Evolutionary conservation across 2,329 filamentous ascomycete genomes (phyloP).

Genomic region (Penicillium sp.): DNA sequence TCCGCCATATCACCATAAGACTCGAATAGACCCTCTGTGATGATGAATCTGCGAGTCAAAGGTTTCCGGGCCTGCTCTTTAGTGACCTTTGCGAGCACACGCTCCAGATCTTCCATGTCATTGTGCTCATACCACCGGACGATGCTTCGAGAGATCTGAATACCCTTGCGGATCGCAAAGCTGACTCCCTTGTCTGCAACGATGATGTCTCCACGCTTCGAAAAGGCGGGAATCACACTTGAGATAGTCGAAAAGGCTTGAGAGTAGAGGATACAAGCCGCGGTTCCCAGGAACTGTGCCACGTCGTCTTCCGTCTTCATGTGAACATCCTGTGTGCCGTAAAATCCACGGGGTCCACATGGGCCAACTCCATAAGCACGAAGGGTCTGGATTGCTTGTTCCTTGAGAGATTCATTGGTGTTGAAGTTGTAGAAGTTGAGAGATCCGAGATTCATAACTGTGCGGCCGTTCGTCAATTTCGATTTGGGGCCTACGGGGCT

Average conservation of each 20-base stretch:
- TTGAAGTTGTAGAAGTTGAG: conserved; percentile 99
- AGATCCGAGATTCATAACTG: conserved; percentile 86
- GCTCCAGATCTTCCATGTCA: conserved; percentile 88
- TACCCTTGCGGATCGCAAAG: conserved; percentile 87
- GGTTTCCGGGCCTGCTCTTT: conserved; percentile 86
- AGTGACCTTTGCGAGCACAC: conserved; percentile 75
- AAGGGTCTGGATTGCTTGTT: conserved; percentile 89
- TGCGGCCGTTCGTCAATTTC: conserved; percentile 82
- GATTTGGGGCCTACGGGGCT: conserved; percentile 87
- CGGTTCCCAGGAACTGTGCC: conserved; percentile 79
- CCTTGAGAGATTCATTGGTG: conserved; percentile 84
- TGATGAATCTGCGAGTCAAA: conserved; percentile 87
- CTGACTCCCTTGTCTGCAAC: conserved; percentile 92
- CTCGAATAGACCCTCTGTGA: conserved; percentile 93
- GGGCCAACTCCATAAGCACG: conserved; percentile 95
- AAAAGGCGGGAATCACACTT: conserved; percentile 95
- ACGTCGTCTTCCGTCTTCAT: conserved; percentile 96
- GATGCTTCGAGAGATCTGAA: conserved; percentile 86
- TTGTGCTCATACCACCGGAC: conserved; percentile 95
- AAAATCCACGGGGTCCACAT: conserved; percentile 95
- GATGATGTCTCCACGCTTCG: conserved; percentile 94
- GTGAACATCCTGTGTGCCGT: conserved; percentile 96
- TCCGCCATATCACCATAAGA: conserved; percentile 80
- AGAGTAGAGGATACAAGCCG: conserved; percentile 89
- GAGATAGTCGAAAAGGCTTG: conserved; percentile 95